These are phyloP conservation scores for Leccinum insigne DNA, from an alignment of 1,284 basidiomycete species.

Conservation along the genomic window DNA sequence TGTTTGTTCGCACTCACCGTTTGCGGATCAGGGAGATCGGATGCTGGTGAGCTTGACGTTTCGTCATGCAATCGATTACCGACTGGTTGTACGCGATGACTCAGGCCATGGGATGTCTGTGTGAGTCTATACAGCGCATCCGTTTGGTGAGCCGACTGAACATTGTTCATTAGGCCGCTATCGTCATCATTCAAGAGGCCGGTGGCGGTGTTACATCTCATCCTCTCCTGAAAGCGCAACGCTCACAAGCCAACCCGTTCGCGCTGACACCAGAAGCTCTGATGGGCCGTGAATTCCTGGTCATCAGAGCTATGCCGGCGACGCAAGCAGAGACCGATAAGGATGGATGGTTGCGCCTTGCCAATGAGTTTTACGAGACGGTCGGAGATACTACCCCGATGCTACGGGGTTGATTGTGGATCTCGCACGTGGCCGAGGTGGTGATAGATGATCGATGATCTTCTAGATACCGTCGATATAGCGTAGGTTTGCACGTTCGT, in stretches of 20 bases:
- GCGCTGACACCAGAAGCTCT: conserved; percentile 69
- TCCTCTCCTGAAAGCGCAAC: conserved; percentile 44
- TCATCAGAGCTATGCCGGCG: conserved; percentile 67
- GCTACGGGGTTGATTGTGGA: conserved; percentile 6
- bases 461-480: conserved; percentile 8
- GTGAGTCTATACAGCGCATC: conserved; percentile 39
- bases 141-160: background rate
- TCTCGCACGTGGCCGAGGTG: background rate
- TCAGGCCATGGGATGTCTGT: conserved; percentile 81
- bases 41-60: conserved; percentile 54
- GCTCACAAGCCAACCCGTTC: conserved; percentile 32
- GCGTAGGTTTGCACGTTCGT: conserved; percentile 11
- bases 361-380: conserved; percentile 82
- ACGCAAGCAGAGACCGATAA: conserved; percentile 56
- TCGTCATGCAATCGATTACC: background rate
- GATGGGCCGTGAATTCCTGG: conserved; percentile 84
- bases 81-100: background rate
- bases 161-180: conserved; percentile 53
- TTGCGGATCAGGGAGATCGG: conserved; percentile 76
- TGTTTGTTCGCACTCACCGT: conserved; percentile 2
- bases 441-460: conserved; percentile 1
- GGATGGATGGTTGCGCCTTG: conserved; percentile 77
- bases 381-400: conserved; percentile 57
- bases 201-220: conserved; percentile 76
- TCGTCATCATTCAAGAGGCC: conserved; percentile 89